Evolutionary conservation across 2,329 filamentous ascomycete species (phyloP).

Genomic region (Colletotrichum tropicale): DNA sequence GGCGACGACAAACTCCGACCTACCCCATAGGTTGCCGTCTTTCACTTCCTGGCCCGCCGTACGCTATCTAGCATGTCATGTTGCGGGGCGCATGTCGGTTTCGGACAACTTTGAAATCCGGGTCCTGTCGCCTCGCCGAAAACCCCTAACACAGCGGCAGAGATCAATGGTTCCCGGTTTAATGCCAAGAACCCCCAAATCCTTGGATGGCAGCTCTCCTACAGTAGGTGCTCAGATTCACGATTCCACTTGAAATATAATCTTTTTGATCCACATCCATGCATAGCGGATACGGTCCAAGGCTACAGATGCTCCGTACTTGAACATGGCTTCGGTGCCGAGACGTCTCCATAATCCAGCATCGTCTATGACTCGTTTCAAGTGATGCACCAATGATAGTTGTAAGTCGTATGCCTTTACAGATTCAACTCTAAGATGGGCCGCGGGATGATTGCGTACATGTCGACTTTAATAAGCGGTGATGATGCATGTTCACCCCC

Average conservation of each 20-base stretch:
- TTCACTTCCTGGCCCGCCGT: neutral
- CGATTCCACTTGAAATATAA: neutral
- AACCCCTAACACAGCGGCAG: neutral
- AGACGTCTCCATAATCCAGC: neutral
- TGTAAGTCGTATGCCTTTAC: neutral
- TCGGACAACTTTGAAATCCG: neutral
- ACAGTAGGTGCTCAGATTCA: neutral
- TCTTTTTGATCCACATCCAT: neutral
- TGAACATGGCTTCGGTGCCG: neutral
- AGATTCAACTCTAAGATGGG: neutral
- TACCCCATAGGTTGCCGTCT: neutral
- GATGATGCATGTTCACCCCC: neutral
- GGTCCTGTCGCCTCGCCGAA: neutral
- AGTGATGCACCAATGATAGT: neutral
- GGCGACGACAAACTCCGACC: neutral
- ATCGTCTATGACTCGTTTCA: neutral
- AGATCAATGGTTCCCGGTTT: neutral
- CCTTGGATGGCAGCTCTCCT: neutral
- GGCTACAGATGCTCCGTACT: neutral
- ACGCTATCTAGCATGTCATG: neutral
- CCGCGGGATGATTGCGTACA: neutral
- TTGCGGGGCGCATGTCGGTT: neutral
- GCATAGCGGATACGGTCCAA: neutral
- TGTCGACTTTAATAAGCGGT: neutral
- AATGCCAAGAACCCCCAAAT: neutral